Percentiles rank a stretch among this genome's conserved stretches.
Conservation (phyloP, 2,329 filamentous ascomycete genomes). For the Aspergillus sp. region DNA sequence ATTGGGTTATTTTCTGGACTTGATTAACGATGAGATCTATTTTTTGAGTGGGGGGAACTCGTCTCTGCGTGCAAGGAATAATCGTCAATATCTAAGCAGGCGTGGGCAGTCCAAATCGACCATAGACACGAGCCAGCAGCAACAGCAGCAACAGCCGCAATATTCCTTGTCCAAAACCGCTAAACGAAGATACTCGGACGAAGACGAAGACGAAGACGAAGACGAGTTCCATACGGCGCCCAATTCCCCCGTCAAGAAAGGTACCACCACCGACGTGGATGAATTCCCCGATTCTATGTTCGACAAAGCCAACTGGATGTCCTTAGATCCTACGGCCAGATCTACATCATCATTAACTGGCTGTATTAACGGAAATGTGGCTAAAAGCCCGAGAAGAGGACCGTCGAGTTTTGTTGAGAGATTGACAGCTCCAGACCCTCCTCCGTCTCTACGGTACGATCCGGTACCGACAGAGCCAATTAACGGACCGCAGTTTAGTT, state of each 20-base stretch:
- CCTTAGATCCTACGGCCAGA: not conserved
- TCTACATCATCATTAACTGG: not conserved
- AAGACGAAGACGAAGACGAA: constrained; percentile 18
- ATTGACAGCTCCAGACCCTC: constrained; percentile 10
- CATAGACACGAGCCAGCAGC: not conserved
- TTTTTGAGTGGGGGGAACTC: constrained; percentile 18
- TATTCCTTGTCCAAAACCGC: not conserved
- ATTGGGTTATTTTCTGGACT: constrained; percentile 18
- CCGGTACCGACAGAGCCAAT: constrained; percentile 6
- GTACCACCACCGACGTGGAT: not conserved
- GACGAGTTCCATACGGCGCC: constrained; percentile 25
- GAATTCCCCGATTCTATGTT: not conserved
- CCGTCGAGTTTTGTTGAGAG: constrained; percentile 12
- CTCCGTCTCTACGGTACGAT: constrained; percentile 10
- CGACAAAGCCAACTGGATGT: not conserved
- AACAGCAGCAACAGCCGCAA: not conserved
- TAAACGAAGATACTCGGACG: constrained; percentile 11
- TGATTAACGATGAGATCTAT: constrained; percentile 28
- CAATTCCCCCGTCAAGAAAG: constrained; percentile 19
- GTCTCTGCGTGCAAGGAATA: constrained; percentile 1
- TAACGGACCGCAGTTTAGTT: constrained; percentile 12
- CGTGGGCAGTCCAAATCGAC: not conserved
- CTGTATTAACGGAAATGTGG: constrained; percentile 1
- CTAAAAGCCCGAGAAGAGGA: constrained; percentile 3
- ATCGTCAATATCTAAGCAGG: not conserved